Base-by-base conservation (phyloP, 768 basidiomycete genomes). In the Lenzites betulinus region DNA sequence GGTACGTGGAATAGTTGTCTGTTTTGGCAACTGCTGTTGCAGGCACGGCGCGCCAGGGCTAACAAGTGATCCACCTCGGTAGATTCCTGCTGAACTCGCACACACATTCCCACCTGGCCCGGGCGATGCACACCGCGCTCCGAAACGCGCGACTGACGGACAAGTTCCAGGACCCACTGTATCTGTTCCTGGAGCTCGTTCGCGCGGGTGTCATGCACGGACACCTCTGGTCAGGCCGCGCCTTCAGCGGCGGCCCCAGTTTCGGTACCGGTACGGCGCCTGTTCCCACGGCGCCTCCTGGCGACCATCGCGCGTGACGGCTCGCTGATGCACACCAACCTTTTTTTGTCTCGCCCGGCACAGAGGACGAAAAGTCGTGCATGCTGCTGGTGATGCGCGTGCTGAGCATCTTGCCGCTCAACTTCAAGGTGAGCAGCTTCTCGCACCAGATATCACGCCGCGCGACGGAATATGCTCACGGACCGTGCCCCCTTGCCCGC, bases 141-240 rank as follows among this genome's bases (percentile, higher is more conserved):
- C 83, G 85, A 65, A 80, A 79, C 35, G 86, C 92, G 7, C 85
- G 91, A 39, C 75, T 98, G 67, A 97, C 95, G 73, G 97, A 99
- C 81, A 97, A 97, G 77, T 98, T 98, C 81, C 97, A 99, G 73
- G 97, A 98, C 74, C 85, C 97, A 2, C 78, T 98, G 1, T 98
- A 94, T 73, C 76, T 98, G 70, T 94, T 97, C 75, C 81, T 98
- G 72, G 97, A 99, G 76, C 84, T 99, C 23, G 89, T 96, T 64
- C 83, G 95, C 67, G 94, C 95, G n/a, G 94, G 95, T 2, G 95
- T 97, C 23, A 90, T 98, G 84, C 95, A 98, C 69, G 94, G 94
- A 0, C 89, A 95, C 70, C 76, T 92, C 54, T 98, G 92, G 92
- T 90, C 90, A 54, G 86, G 85, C 39, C 83, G 89, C 46, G 89